Evolutionary conservation across 805 yeast species (phyloP).

Genomic region (Kodamaea restingae): DNA sequence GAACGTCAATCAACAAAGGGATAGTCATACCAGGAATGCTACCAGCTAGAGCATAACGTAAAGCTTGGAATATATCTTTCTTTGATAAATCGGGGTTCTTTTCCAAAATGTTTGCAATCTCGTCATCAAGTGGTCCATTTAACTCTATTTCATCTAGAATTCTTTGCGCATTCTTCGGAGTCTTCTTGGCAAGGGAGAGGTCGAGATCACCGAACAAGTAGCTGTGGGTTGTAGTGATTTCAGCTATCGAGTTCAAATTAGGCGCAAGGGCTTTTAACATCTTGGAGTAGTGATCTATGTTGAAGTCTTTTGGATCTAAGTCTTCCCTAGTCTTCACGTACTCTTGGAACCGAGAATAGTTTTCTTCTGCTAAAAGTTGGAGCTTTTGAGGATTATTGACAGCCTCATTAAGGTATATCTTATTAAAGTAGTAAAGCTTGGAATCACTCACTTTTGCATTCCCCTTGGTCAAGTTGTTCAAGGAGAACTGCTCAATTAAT

Average conservation of each 20-base stretch:
- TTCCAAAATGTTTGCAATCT: slow-evolving; percentile 8
- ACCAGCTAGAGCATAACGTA: slow-evolving; percentile 70
- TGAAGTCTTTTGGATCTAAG: slow-evolving; percentile 7
- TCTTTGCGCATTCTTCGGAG: slow-evolving; percentile 12
- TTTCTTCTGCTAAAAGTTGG: slow-evolving; percentile 32
- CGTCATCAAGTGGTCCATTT: slow-evolving; percentile 13
- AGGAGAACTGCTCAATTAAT: slow-evolving; percentile 51
- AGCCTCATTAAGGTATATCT: slow-evolving; percentile 51
- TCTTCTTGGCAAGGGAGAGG: slow-evolving; percentile 19
- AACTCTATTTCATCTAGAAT: slow-evolving; percentile 16
- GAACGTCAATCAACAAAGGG: slow-evolving; percentile 49
- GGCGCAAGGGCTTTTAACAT: slow-evolving; percentile 46
- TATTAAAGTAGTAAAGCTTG: slow-evolving; percentile 76
- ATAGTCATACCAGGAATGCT: slow-evolving; percentile 66
- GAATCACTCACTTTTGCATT: slow-evolving; percentile 85
- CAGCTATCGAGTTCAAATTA: slow-evolving; percentile 50
- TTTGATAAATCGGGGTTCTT: slow-evolving; percentile 15
- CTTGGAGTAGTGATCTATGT: slow-evolving; percentile 29
- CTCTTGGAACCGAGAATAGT: slow-evolving; percentile 17
- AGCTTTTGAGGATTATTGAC: slow-evolving; percentile 37
- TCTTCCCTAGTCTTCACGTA: slow-evolving; percentile 8
- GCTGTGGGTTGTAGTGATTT: slow-evolving; percentile 43
- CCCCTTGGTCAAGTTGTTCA: slow-evolving; percentile 81
- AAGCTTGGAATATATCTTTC: slow-evolving; percentile 48
- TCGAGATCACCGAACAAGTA: slow-evolving; percentile 46